These are phyloP conservation scores for Vigna mungo DNA, from an alignment of 306 rosid genomes.

Conservation along the genomic window DNA sequence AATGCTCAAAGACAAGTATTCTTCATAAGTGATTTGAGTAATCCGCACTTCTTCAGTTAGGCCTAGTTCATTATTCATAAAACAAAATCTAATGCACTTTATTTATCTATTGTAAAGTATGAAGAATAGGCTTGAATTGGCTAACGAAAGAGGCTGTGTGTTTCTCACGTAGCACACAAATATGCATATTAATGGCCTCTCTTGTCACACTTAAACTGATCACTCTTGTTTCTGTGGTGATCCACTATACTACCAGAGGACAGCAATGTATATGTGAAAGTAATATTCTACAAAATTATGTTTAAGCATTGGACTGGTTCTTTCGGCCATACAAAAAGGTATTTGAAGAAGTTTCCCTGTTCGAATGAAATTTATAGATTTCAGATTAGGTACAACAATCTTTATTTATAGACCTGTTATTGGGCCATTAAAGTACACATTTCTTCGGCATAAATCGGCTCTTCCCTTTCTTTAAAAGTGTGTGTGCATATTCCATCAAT, in stretches of 20 bases:
- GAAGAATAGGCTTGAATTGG: background rate
- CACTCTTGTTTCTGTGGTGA: slow-evolving; percentile 3
- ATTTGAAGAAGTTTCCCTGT: background rate
- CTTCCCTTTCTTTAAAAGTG: background rate
- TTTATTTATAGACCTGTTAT: background rate
- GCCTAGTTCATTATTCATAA: background rate
- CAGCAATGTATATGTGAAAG: background rate
- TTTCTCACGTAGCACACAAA: slow-evolving; percentile 1
- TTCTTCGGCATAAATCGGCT: background rate
- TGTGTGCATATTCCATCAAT: background rate
- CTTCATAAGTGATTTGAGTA: background rate
- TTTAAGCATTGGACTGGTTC: background rate
- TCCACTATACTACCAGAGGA: background rate
- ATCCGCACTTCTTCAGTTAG: background rate
- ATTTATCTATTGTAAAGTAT: background rate
- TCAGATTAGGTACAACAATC: background rate
- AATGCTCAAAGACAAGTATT: background rate
- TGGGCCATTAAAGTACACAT: background rate
- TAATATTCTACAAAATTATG: background rate
- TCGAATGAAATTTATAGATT: background rate
- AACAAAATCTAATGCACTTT: background rate
- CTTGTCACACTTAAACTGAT: background rate
- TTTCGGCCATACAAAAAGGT: background rate
- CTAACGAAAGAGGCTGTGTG: background rate
- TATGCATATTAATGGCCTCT: background rate